These are phyloP conservation scores for Termitomyces sp. DNA, from an alignment of 1,284 basidiomycete species.

Conservation along the genomic window DNA sequence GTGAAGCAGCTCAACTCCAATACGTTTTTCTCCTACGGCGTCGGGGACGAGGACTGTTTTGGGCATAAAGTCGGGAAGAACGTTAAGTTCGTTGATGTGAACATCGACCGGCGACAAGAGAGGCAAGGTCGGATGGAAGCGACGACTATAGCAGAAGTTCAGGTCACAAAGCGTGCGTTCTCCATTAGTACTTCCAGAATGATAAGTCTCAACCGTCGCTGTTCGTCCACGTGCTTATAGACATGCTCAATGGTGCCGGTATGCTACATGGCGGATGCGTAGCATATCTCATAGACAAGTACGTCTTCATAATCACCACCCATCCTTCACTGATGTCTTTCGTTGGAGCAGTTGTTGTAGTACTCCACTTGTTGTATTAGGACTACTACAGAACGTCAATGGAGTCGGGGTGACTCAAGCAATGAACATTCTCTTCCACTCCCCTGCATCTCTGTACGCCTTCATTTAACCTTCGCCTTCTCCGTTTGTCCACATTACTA, in stretches of 20 bases:
- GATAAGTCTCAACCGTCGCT: constrained; percentile 9
- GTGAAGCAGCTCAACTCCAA: constrained; percentile 63
- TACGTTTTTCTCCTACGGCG: constrained; percentile 60
- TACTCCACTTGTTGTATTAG: constrained; percentile 60
- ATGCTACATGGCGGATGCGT: constrained; percentile 69
- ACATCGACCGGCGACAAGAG: constrained; percentile 38
- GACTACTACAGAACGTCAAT: constrained; percentile 52
- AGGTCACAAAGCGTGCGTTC: constrained; percentile 48
- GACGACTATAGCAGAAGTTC: constrained; percentile 52
- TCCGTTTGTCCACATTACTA: constrained; percentile 4
- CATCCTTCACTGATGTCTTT: constrained; percentile 3
- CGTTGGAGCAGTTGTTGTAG: constrained; percentile 47
- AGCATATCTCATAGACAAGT: constrained; percentile 71
- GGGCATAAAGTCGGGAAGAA: constrained; percentile 53
- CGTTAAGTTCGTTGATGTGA: constrained; percentile 56
- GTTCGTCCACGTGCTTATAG: constrained; percentile 27
- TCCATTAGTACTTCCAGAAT: constrained; percentile 1
- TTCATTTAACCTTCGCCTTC: constrained; percentile 1
- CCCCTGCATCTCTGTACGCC: constrained; percentile 56
- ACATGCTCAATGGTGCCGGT: constrained; percentile 68
- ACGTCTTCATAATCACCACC: constrained; percentile 17
- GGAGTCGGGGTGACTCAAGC: constrained; percentile 70
- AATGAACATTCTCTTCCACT: constrained; percentile 62
- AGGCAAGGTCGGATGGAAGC: constrained; percentile 49
- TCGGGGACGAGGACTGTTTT: constrained; percentile 54